Evolutionary conservation across 1,284 basidiomycete genomes (phyloP), one percentile per base, ranked within the genome.

Genomic region (Cerrena zonata): DNA sequence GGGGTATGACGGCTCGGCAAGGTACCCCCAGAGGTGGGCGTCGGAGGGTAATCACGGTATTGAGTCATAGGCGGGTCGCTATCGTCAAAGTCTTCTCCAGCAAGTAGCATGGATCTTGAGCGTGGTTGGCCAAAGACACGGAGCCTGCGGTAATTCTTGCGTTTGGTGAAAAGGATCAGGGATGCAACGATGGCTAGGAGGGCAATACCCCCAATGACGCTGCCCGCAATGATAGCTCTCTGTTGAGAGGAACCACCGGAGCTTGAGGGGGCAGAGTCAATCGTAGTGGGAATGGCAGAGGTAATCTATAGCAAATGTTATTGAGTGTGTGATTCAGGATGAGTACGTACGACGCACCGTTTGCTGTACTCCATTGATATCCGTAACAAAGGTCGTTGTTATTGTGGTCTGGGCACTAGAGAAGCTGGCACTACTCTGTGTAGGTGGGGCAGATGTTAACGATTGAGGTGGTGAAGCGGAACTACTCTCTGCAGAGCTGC

Each of bases 11-110:
- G 21, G 24, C 18, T n/a, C 10, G 19, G 19, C 30, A 22, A 21
- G 19, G 46, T 36, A 15, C 41, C 23, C 42, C 26, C 42, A 46
- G 45, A 38, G 18, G 36, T 12, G n/a, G 53, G 48, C 47, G 65
- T 62, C 4, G 62, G 60, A 1, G 64, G 63, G 52, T 68, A 65
- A 52, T 69, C 67, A 10, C 55, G 52, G 54, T 69, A 69, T 15
- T 55, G 49, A 24, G 53, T 54, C 58, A 58, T 64, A 30, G 69
- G 65, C 7, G 56, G 61, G 30, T 68, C 60, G 50, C 68, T 62
- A 47, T 75, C 69, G 49, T 75, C 73, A 50, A 74, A 64, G 52
- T 74, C 75, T 34, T 79, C 79, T 39, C 70, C 75, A 2, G 69
- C 70, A 40, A 77, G 68, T 2, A 77, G 56, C 21, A 64, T 66